phyloP scores from a whole-genome alignment of 768 basidiomycete genomes.

The Lactarius akahatsu region DNA sequence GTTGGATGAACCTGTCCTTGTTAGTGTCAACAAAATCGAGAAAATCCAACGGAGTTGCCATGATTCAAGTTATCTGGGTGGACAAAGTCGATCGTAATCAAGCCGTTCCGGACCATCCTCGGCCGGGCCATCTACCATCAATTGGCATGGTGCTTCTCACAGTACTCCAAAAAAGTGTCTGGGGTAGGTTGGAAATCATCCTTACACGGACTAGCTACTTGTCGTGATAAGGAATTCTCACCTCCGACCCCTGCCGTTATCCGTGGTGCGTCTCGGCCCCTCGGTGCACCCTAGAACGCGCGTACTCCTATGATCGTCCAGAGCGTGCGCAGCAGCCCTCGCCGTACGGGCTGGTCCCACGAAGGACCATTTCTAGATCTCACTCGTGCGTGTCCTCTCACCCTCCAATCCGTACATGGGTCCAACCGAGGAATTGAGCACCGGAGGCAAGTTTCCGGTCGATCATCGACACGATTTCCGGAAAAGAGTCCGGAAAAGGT shows the following conservation, averaged over 20 bases:
- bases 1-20: conserved; percentile 68
- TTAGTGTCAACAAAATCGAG: conserved; percentile 63
- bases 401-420: conserved; percentile 34
- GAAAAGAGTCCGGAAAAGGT: conserved; percentile 40
- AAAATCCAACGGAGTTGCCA: conserved; percentile 40
- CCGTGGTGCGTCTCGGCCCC: conserved; percentile 42
- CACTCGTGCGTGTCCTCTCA: conserved; percentile 40
- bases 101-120: no score
- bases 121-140: neutral
- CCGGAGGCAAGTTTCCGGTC: conserved; percentile 37
- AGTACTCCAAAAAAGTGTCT: conserved; percentile 41
- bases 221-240: conserved; percentile 40
- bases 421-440: conserved; percentile 45
- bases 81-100: conserved; percentile 3
- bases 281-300: conserved; percentile 52
- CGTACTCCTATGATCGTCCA: conserved; percentile 48
- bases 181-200: conserved; percentile 46
- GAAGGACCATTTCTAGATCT: conserved; percentile 46
- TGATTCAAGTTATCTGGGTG: conserved; percentile 23
- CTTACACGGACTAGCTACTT: conserved; percentile 55
- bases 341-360: no score
- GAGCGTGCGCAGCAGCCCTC: conserved; percentile 30
- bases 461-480: conserved; percentile 39
- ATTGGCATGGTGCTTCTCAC: no score
- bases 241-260: conserved; percentile 42